A percentile compares a stretch with the other conserved stretches of the same genome.
phyloP scores from a whole-genome alignment of 441 rosid species.

The Capsella rubella region DNA sequence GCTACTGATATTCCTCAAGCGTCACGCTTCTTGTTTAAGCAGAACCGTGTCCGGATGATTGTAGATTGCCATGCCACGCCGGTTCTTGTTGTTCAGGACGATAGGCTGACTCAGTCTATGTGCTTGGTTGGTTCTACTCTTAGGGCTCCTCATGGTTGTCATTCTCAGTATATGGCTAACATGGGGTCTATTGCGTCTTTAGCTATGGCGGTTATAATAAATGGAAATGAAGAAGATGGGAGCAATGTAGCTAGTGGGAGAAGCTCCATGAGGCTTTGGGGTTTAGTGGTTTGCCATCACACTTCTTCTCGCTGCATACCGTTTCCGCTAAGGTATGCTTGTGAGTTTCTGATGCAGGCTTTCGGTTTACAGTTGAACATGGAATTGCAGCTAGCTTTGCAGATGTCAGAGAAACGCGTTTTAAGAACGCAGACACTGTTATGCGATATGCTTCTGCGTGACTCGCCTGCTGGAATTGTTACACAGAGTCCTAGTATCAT shows the following conservation, averaged over 20 bases:
- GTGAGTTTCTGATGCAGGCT: slow-evolving; percentile 98
- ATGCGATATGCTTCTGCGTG: slow-evolving; percentile 98
- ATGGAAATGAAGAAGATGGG: slow-evolving; percentile 80
- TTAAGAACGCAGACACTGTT: slow-evolving; percentile 88
- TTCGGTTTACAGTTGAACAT: slow-evolving; percentile 94
- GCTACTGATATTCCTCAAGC: slow-evolving; percentile 98
- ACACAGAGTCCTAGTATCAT: slow-evolving; percentile 95
- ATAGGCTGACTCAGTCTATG: slow-evolving; percentile 79
- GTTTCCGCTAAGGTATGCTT: slow-evolving; percentile 91
- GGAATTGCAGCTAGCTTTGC: slow-evolving; percentile 94
- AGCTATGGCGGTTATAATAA: slow-evolving; percentile 90
- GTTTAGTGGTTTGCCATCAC: slow-evolving; percentile 97
- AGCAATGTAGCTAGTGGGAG: slow-evolving; percentile 53
- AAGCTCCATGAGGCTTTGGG: slow-evolving; percentile 87
- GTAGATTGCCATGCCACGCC: slow-evolving; percentile 82
- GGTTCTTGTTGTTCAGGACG: slow-evolving; percentile 72
- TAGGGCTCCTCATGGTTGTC: slow-evolving; percentile 95
- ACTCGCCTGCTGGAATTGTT: slow-evolving; percentile 86
- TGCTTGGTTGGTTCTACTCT: slow-evolving; percentile 97
- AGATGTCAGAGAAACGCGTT: slow-evolving; percentile 82
- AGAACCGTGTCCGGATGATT: slow-evolving; percentile 93
- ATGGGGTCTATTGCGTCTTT: slow-evolving; percentile 93
- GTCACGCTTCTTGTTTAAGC: slow-evolving; percentile 90
- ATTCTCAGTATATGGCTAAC: slow-evolving; percentile 95
- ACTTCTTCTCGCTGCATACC: slow-evolving; percentile 89